Percentiles rank a stretch among this genome's conserved stretches.
These are phyloP conservation scores for Rubia yunnanensis DNA, from an alignment of 257 asterid species.

Conservation along the genomic window DNA sequence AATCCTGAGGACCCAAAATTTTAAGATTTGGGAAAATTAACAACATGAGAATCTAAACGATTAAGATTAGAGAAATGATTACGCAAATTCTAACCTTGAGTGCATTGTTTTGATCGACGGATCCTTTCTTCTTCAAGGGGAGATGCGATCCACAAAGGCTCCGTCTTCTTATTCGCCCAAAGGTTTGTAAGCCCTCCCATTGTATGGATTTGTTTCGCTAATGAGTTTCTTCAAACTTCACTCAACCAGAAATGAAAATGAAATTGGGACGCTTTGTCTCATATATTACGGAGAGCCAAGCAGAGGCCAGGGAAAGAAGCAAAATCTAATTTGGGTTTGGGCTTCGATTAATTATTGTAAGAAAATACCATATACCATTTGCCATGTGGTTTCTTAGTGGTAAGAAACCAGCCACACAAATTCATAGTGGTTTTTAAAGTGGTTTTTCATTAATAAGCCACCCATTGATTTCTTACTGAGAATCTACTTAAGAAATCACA, in stretches of 20 bases:
- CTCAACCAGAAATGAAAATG: neutral
- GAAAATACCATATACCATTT: no score
- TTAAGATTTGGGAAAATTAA: neutral
- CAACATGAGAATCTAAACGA: neutral
- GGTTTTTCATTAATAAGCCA: no score
- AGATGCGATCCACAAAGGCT: slow-evolving; percentile 27
- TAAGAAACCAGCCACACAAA: no score
- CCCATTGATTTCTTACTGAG: no score
- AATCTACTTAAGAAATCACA: no score
- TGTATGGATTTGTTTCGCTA: neutral
- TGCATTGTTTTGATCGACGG: slow-evolving; percentile 29
- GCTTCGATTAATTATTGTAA: no score
- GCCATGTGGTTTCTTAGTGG: no score
- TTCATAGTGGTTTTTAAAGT: no score
- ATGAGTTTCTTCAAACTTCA: neutral
- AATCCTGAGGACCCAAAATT: neutral
- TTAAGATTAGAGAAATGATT: neutral
- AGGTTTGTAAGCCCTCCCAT: slow-evolving; percentile 19
- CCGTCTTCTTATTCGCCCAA: slow-evolving; percentile 9
- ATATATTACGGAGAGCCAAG: neutral
- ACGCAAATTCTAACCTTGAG: slow-evolving; percentile 19
- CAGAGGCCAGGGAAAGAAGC: neutral
- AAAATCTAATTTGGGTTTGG: slow-evolving; percentile 1
- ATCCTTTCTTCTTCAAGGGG: slow-evolving; percentile 29
- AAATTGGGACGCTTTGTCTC: neutral